A percentile compares a stretch with the other conserved stretches of the same genome.
Evolutionary conservation across 2,329 filamentous ascomycete species (phyloP).

Genomic region (Beauveria varroae): DNA sequence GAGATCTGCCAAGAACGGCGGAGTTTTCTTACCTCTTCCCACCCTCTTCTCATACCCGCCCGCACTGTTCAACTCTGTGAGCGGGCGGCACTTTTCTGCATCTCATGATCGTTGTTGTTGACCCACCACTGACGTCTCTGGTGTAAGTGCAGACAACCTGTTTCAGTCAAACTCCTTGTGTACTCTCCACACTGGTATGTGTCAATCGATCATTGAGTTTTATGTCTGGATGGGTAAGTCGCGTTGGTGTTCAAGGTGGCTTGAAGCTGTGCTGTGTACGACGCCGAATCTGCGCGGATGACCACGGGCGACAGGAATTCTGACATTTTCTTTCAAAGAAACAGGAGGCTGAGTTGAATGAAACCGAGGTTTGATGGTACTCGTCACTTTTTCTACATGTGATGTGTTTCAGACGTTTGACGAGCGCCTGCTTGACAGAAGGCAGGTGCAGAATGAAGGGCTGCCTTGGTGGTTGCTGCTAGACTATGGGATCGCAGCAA

Average conservation of each 20-base stretch:
- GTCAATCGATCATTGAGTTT: background rate
- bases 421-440: too few relatives aligned
- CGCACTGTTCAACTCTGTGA: background rate
- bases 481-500: too few relatives aligned
- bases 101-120: conserved; percentile 4
- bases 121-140: conserved; percentile 4
- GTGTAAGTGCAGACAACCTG: background rate
- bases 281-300: background rate
- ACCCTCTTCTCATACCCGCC: background rate
- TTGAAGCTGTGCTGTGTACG: background rate
- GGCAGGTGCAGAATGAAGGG: too few relatives aligned
- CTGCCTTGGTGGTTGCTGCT: too few relatives aligned
- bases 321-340: background rate
- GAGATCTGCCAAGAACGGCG: background rate
- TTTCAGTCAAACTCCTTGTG: background rate
- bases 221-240: background rate
- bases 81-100: background rate
- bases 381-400: too few relatives aligned
- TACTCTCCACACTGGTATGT: background rate
- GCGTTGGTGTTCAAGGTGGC: too few relatives aligned
- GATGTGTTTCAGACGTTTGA: too few relatives aligned
- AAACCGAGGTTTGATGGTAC: background rate
- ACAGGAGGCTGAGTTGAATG: background rate
- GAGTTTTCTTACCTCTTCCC: background rate
- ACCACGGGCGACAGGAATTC: background rate